Evolutionary conservation across 192 early-diverging fungal species (phyloP).

Genomic region (Backusella australiensis): DNA sequence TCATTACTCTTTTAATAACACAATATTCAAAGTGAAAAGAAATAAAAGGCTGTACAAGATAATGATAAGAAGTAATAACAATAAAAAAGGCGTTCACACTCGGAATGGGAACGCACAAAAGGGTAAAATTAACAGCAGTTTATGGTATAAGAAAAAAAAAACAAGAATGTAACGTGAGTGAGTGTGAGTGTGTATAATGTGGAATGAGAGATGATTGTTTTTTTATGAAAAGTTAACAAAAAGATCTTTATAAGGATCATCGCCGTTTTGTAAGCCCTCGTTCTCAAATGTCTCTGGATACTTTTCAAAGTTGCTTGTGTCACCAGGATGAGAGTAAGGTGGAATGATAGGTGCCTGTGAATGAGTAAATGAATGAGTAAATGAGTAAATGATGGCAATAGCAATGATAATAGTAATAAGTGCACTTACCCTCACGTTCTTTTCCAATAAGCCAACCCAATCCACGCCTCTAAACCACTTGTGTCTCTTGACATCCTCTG

Average conservation of each 20-base stretch:
- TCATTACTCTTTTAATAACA: neutral
- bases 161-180: neutral
- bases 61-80: neutral
- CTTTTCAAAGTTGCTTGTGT: constrained; percentile 97
- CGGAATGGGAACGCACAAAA: neutral
- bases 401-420: neutral
- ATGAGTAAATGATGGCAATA: neutral
- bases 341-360: constrained; percentile 84
- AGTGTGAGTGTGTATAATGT: neutral
- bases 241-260: constrained; percentile 79
- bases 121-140: constrained; percentile 6
- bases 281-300: constrained; percentile 84
- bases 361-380: neutral
- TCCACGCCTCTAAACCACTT: constrained; percentile 93
- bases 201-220: neutral
- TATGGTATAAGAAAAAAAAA: neutral
- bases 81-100: neutral
- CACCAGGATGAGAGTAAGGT: constrained; percentile 82
- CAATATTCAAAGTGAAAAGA: neutral
- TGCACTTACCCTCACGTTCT: constrained; percentile 50
- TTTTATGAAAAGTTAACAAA: constrained; percentile 72
- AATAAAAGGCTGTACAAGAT: neutral
- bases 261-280: constrained; percentile 36
- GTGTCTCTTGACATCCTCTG: constrained; percentile 91
- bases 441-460: constrained; percentile 84